These are phyloP conservation scores for Candida argentea DNA, from an alignment of 805 yeast species.

Conservation along the genomic window DNA sequence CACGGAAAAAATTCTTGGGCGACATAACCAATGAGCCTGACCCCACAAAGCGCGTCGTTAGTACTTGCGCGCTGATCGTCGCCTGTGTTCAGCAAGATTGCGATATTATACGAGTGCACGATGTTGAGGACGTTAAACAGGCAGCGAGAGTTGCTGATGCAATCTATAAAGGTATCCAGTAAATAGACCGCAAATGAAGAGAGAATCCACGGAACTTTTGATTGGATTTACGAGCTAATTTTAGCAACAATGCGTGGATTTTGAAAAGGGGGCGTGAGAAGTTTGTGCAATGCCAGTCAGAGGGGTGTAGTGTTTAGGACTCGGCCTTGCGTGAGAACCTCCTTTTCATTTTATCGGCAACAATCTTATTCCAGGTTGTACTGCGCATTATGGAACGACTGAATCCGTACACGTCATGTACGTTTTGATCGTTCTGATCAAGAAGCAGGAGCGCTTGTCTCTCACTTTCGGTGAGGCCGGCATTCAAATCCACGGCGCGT, in stretches of 20 bases:
- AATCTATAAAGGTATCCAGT: slow-evolving; percentile 33
- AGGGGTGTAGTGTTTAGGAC: too few relatives aligned
- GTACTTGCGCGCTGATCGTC: slow-evolving; percentile 67
- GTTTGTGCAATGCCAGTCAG: too few relatives aligned
- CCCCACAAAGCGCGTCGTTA: slow-evolving; percentile 57
- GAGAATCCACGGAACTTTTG: too few relatives aligned
- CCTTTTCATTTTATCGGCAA: slow-evolving; percentile 44
- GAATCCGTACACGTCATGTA: slow-evolving; percentile 36
- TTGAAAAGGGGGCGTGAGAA: too few relatives aligned
- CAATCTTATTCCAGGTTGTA: slow-evolving; percentile 53
- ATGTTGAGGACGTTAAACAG: slow-evolving; percentile 45
- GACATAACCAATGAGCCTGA: slow-evolving; percentile 46
- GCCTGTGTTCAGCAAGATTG: slow-evolving; percentile 65
- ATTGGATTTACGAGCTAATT: too few relatives aligned
- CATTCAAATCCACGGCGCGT: slow-evolving; percentile 16
- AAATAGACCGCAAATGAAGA: too few relatives aligned
- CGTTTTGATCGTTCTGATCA: slow-evolving; percentile 14
- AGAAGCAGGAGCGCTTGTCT: slow-evolving; percentile 16
- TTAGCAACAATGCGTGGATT: too few relatives aligned
- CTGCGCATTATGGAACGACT: slow-evolving; percentile 39
- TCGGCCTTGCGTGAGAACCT: slow-evolving; percentile 5
- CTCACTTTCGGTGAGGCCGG: slow-evolving; percentile 31
- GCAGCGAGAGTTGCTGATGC: slow-evolving; percentile 61
- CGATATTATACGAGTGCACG: slow-evolving; percentile 85
- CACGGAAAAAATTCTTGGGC: slow-evolving; percentile 83